These are phyloP conservation scores for Solanum gandarillasii DNA, from an alignment of 257 asterid species.

Conservation along the genomic window DNA sequence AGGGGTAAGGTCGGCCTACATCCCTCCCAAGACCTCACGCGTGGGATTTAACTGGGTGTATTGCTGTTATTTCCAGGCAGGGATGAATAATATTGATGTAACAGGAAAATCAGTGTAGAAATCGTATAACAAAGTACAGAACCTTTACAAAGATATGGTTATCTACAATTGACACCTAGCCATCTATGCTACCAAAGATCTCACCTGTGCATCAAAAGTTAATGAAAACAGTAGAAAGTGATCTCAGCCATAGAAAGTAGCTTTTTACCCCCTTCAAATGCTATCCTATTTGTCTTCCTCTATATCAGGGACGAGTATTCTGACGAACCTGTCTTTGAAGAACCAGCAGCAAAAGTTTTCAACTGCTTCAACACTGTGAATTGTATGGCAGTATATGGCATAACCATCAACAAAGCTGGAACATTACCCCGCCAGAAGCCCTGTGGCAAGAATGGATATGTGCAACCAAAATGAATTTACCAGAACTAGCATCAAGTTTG, in stretches of 20 bases:
- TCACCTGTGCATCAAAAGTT: neutral
- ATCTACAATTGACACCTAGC: neutral
- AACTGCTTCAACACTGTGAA: constrained; percentile 65
- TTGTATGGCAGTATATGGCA: constrained; percentile 95
- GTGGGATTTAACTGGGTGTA: neutral
- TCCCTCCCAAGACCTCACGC: neutral
- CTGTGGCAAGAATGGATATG: constrained; percentile 17
- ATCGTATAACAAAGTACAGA: neutral
- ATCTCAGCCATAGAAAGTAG: neutral
- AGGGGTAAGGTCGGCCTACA: neutral
- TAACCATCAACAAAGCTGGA: constrained; percentile 90
- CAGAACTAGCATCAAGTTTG: neutral
- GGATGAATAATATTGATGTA: neutral
- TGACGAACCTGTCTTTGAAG: constrained; percentile 68
- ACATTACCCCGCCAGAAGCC: constrained; percentile 98
- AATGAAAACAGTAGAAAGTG: neutral
- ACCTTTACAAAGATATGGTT: neutral
- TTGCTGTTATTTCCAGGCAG: neutral
- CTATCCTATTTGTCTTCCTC: neutral
- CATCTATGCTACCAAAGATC: neutral
- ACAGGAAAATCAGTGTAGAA: neutral
- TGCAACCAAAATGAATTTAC: neutral
- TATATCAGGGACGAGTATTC: neutral
- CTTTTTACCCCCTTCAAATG: neutral
- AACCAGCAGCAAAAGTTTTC: constrained; percentile 75